phyloP scores from a whole-genome alignment of 2,329 filamentous ascomycete genomes.

The Tothia fuscella region DNA sequence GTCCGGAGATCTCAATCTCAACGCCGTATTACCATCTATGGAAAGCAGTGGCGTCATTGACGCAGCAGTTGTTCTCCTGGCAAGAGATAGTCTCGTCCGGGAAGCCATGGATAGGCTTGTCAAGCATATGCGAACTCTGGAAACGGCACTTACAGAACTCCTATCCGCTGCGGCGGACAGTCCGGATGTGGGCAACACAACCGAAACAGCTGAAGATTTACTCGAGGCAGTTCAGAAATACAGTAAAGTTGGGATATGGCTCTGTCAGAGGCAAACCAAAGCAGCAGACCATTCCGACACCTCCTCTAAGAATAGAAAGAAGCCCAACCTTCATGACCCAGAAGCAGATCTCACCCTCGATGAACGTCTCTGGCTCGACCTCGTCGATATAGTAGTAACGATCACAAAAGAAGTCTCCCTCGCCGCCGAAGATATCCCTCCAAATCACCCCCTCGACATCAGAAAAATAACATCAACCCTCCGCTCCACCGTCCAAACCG shows the following conservation, averaged over 20 bases:
- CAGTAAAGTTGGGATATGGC: conserved; percentile 84
- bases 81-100: conserved; percentile 70
- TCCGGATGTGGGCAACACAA: conserved; percentile 44
- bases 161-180: conserved; percentile 49
- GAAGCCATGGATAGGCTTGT: conserved; percentile 76
- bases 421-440: conserved; percentile 35
- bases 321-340: conserved; percentile 21
- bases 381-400: conserved; percentile 50
- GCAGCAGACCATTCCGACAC: conserved; percentile 24
- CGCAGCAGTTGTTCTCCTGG: conserved; percentile 82
- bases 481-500: conserved; percentile 73
- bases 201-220: conserved; percentile 59
- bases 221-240: conserved; percentile 77
- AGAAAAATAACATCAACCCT: conserved; percentile 55
- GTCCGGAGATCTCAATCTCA: conserved; percentile 65
- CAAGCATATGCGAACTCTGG: conserved; percentile 67
- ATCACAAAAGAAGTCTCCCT: conserved; percentile 34
- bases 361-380: conserved; percentile 53
- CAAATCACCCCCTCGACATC: conserved; percentile 36
- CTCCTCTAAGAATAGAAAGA: conserved; percentile 25
- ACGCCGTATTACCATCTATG: conserved; percentile 72
- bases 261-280: conserved; percentile 78
- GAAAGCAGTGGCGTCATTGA: conserved; percentile 85
- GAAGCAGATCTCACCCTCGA: conserved; percentile 47
- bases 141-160: conserved; percentile 65